Evolutionary conservation across 2,329 filamentous ascomycete species (phyloP).

Genomic region (Nannizziopsis barbatae): DNA sequence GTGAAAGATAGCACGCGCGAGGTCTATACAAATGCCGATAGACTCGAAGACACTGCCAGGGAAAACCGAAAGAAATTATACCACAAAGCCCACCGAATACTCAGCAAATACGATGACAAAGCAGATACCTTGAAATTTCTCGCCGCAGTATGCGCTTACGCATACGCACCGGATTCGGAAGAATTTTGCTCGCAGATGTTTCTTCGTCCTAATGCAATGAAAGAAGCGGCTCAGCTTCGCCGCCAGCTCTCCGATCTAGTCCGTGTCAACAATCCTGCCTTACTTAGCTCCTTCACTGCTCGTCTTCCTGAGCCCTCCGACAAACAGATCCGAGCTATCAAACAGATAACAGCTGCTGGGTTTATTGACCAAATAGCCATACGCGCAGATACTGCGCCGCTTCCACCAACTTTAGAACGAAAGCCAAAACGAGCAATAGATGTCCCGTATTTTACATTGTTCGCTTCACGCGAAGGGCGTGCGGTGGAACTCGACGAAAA

Average conservation of each 20-base stretch:
- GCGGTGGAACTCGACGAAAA: conserved; percentile 43
- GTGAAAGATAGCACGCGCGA: conserved; percentile 34
- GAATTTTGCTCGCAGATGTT: conserved; percentile 73
- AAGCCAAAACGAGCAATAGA: conserved; percentile 80
- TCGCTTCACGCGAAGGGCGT: conserved; percentile 48
- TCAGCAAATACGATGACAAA: conserved; percentile 68
- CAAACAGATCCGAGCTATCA: conserved; percentile 65
- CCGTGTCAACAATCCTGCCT: conserved; percentile 54
- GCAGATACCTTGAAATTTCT: conserved; percentile 86
- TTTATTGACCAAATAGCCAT: conserved; percentile 94
- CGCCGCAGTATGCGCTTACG: conserved; percentile 78
- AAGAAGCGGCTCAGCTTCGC: conserved; percentile 73
- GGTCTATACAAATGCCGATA: conserved; percentile 52
- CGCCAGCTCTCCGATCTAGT: conserved; percentile 74
- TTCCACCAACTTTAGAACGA: conserved; percentile 53
- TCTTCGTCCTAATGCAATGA: conserved; percentile 74
- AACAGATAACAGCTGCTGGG: conserved; percentile 81
- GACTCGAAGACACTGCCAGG: conserved; percentile 58
- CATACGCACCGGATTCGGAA: conserved; percentile 55
- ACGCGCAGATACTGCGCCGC: conserved; percentile 72
- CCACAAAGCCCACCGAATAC: conserved; percentile 64
- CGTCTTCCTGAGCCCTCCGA: conserved; percentile 50
- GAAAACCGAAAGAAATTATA: conserved; percentile 54
- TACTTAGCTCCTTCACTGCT: conserved; percentile 31
- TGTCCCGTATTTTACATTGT: conserved; percentile 78